These are phyloP conservation scores for Rheum nobile DNA, from an alignment of 148 eudicot genomes.

Conservation along the genomic window DNA sequence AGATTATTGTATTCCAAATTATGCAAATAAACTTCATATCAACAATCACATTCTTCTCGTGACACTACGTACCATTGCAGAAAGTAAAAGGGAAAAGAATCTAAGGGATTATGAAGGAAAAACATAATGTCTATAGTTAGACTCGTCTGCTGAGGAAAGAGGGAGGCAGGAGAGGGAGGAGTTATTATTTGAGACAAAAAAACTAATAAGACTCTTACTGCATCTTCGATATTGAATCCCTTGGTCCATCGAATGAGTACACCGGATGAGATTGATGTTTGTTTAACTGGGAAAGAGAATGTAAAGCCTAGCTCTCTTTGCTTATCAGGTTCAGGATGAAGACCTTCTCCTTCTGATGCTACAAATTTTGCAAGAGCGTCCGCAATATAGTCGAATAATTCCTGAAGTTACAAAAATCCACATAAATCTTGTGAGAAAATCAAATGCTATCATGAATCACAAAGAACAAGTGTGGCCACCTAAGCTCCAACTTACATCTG, in stretches of 20 bases:
- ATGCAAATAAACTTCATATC: not conserved
- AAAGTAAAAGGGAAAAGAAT: too few relatives aligned
- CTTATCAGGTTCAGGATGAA: constrained; percentile 56
- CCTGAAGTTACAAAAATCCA: constrained; percentile 39
- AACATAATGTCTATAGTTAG: not conserved
- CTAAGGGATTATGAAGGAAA: not conserved
- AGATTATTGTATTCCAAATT: not conserved
- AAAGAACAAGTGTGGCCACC: constrained; percentile 1
- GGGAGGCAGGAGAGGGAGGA: not conserved
- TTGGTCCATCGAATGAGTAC: constrained; percentile 88
- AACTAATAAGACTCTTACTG: constrained; percentile 26
- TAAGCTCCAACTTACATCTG: constrained; percentile 43
- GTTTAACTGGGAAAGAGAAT: constrained; percentile 93
- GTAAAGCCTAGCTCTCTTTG: constrained; percentile 97
- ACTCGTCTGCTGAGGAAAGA: not conserved
- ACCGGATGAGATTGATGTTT: constrained; percentile 73
- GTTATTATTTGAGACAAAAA: not conserved
- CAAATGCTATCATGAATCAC: not conserved
- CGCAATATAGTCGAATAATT: constrained; percentile 80
- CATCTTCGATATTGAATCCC: constrained; percentile 71
- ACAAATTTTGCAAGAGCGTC: constrained; percentile 82
- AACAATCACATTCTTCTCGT: not conserved
- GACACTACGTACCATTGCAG: not conserved
- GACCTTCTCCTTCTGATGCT: constrained; percentile 71
- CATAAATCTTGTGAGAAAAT: constrained; percentile 13